Conservation (phyloP, 2,329 filamentous ascomycete species). For the Tolypocladium endophyticum region DNA sequence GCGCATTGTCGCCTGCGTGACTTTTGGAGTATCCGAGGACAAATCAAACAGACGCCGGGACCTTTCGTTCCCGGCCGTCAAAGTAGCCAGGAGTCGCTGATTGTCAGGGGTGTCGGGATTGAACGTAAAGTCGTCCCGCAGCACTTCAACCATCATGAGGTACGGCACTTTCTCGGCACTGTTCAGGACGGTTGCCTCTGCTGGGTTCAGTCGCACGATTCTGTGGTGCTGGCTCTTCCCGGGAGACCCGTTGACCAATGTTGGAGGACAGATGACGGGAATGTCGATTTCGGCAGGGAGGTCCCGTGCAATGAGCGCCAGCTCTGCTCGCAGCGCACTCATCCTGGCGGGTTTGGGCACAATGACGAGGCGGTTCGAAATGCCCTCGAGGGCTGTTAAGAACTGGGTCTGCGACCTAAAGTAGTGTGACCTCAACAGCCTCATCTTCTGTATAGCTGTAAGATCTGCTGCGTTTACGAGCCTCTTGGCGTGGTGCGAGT, state of each 20-base stretch:
- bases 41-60: conserved; percentile 57
- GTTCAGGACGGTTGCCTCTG: conserved; percentile 75
- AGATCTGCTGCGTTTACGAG: conserved; percentile 50
- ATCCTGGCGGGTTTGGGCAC: conserved; percentile 74
- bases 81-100: conserved; percentile 47
- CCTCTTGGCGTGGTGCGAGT: conserved; percentile 51
- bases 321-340: conserved; percentile 69
- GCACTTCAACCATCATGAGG: conserved; percentile 72
- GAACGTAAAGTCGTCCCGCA: conserved; percentile 75
- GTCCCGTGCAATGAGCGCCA: conserved; percentile 72
- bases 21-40: conserved; percentile 52
- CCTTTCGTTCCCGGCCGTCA: conserved; percentile 46
- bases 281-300: conserved; percentile 77
- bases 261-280: conserved; percentile 69
- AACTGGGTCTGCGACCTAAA: conserved; percentile 76
- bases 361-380: conserved; percentile 72
- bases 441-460: conserved; percentile 56
- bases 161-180: conserved; percentile 82
- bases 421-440: conserved; percentile 67
- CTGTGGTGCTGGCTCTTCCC: conserved; percentile 70
- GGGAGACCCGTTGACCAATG: conserved; percentile 60
- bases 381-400: conserved; percentile 68
- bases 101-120: conserved; percentile 67
- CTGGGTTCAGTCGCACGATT: conserved; percentile 73
- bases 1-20: conserved; percentile 26